Conservation (phyloP, 441 rosid species). For the Viola pubescens region DNA sequence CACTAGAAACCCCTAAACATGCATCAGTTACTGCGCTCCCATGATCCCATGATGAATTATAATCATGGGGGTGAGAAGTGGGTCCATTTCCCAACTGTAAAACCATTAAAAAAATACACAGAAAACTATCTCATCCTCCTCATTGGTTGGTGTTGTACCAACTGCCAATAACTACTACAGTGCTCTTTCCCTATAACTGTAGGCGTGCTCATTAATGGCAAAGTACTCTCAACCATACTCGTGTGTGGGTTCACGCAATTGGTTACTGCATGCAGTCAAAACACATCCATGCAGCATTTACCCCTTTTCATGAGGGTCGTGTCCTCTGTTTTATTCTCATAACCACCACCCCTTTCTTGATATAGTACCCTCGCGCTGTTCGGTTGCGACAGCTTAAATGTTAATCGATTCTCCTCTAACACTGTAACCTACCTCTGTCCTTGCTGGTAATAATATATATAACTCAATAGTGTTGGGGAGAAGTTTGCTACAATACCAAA, state of each 20-base stretch:
- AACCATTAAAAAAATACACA: no score
- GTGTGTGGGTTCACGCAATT: conserved; percentile 58
- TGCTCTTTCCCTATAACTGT: conserved; percentile 2
- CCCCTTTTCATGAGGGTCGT: conserved; percentile 72
- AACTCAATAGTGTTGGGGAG: neutral
- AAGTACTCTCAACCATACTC: conserved; percentile 23
- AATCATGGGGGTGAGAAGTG: no score
- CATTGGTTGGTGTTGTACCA: no score
- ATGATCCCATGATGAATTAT: no score
- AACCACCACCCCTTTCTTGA: conserved; percentile 17
- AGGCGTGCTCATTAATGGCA: conserved; percentile 16
- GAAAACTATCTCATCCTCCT: neutral
- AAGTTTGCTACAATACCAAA: conserved; percentile 1
- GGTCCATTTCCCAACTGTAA: no score
- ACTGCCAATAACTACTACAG: neutral
- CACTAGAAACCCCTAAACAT: no score
- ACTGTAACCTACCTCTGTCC: neutral
- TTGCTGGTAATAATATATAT: neutral
- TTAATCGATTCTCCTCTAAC: neutral
- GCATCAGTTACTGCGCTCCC: no score
- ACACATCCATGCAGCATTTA: conserved; percentile 45
- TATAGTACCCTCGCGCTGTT: conserved; percentile 3
- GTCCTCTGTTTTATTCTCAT: conserved; percentile 31
- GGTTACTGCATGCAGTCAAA: conserved; percentile 41
- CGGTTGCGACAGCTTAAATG: neutral